Percentiles rank a stretch among this genome's conserved stretches.
These are phyloP conservation scores for Lentinula aciculospora DNA, from an alignment of 768 basidiomycete genomes.

Conservation along the genomic window DNA sequence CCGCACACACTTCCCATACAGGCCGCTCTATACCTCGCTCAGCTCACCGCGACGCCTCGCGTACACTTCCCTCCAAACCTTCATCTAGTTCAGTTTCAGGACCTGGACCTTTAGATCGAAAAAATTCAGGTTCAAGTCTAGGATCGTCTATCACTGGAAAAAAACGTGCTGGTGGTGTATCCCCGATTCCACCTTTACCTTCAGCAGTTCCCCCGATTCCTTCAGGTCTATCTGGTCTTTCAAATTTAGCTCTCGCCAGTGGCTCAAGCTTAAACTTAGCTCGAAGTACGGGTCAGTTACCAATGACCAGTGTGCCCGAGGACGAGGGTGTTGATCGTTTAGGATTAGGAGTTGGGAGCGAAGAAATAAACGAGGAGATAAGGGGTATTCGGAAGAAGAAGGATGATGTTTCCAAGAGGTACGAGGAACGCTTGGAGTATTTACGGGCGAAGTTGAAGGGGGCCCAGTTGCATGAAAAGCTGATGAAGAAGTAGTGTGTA, in stretches of 20 bases:
- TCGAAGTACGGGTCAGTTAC: slow-evolving; percentile 41
- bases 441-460: slow-evolving; percentile 78
- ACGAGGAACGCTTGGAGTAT: slow-evolving; percentile 74
- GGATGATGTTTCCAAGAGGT: slow-evolving; percentile 66
- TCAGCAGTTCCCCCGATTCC: slow-evolving; percentile 20
- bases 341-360: slow-evolving; percentile 20
- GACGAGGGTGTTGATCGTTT: slow-evolving; percentile 27
- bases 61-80: slow-evolving; percentile 25
- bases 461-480: slow-evolving; percentile 78
- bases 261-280: slow-evolving; percentile 44
- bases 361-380: slow-evolving; percentile 52
- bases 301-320: slow-evolving; percentile 49
- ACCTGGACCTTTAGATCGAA: slow-evolving; percentile 36
- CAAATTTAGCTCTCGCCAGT: slow-evolving; percentile 21
- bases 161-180: slow-evolving; percentile 11
- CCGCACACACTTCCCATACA: slow-evolving; percentile 34
- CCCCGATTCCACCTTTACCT: slow-evolving; percentile 16
- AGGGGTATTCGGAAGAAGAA: slow-evolving; percentile 64
- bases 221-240: slow-evolving; percentile 21
- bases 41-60: slow-evolving; percentile 33
- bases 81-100: neutral
- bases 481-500: slow-evolving; percentile 47
- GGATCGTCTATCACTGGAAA: slow-evolving; percentile 33
- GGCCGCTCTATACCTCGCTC: slow-evolving; percentile 25
- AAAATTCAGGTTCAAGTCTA: slow-evolving; percentile 59